Conservation (phyloP, 768 basidiomycete species). For the Pisolithus orientalis region DNA sequence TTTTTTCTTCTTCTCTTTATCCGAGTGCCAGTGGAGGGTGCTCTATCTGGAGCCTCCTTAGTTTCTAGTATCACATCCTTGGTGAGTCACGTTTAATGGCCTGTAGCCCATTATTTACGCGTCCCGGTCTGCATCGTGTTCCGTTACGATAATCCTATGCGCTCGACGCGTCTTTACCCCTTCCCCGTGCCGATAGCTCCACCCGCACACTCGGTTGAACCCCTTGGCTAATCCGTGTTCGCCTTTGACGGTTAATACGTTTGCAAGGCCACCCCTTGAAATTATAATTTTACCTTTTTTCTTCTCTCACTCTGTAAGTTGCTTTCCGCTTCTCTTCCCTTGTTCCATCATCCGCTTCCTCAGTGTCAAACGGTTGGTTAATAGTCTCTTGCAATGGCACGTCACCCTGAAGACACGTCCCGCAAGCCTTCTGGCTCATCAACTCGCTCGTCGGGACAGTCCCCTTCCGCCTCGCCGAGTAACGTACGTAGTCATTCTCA, state of each 20-base stretch:
- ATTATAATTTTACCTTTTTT: slow-evolving; percentile 27
- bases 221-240: slow-evolving; percentile 16
- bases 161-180: slow-evolving; percentile 20
- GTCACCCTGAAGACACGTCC: slow-evolving; percentile 38
- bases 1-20: slow-evolving; percentile 17
- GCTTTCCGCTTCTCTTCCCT: slow-evolving; percentile 3
- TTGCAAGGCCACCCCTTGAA: slow-evolving; percentile 23
- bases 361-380: slow-evolving; percentile 25
- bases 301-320: slow-evolving; percentile 25
- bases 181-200: slow-evolving; percentile 24
- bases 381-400: slow-evolving; percentile 23
- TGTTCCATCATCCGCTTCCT: slow-evolving; percentile 13
- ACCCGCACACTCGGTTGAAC: slow-evolving; percentile 14
- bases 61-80: slow-evolving; percentile 25
- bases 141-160: slow-evolving; percentile 22
- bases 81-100: slow-evolving; percentile 17
- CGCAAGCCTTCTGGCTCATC: slow-evolving; percentile 69
- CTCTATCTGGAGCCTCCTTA: slow-evolving; percentile 13
- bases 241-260: slow-evolving; percentile 30
- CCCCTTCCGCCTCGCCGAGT: slow-evolving; percentile 54
- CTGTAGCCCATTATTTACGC: slow-evolving; percentile 19
- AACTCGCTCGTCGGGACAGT: slow-evolving; percentile 56
- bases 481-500: slow-evolving; percentile 38
- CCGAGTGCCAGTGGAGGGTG: slow-evolving; percentile 10
- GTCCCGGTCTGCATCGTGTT: slow-evolving; percentile 27